Base-by-base conservation (phyloP, 352 stramenopile species). In the Phytophthora foliorum region DNA sequence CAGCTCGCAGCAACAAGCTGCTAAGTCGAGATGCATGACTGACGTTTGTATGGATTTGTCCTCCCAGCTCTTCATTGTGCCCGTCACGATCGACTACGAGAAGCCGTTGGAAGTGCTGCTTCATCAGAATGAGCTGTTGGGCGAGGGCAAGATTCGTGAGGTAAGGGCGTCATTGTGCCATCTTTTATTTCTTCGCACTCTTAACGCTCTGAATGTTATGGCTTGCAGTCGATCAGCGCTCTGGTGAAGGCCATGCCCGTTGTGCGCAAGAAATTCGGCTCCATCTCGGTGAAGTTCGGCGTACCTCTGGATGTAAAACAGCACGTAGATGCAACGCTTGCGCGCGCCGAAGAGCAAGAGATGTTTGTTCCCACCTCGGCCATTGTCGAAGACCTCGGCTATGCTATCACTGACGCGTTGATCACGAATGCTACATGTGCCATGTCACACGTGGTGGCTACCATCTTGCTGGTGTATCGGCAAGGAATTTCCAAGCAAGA, bases 11-110 rank as follows among this genome's bases (percentile, higher is more conserved):
- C 32, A 16, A 4, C 36, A 21, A 6, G 36, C 36, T 42, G 32
- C 32, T 21, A 21, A 6, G 14, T 1, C 17, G 38, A 19, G 17
- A 17, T 45, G 14, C 38, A 22, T 45, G 38, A 22, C 38, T 45
- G 38, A 45, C 11, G 6, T n/a, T 41, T 13, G 38, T 22, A 22
- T 45, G 38, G 2, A 22, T 22, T 19, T 58, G 32, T 63, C 39
- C 19, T 55, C 42, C 19, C 56, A 94, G 86, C 72, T 93, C 17
- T 83, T 89, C 59, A 81, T 96, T 58, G 87, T 96, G 10, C 88
- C 88, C 0, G 84, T 96, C 24, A 94, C 86, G 6, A 96, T 96
- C 48, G 88, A 96, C 67, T 96, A 94, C 51, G 88, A 96, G 64
- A 94, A 93, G 68, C 87, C 88, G 3, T 72, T 94, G 21, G 88